phyloP scores from a whole-genome alignment of 192 early-diverging fungal species.

The Podila horticola region DNA sequence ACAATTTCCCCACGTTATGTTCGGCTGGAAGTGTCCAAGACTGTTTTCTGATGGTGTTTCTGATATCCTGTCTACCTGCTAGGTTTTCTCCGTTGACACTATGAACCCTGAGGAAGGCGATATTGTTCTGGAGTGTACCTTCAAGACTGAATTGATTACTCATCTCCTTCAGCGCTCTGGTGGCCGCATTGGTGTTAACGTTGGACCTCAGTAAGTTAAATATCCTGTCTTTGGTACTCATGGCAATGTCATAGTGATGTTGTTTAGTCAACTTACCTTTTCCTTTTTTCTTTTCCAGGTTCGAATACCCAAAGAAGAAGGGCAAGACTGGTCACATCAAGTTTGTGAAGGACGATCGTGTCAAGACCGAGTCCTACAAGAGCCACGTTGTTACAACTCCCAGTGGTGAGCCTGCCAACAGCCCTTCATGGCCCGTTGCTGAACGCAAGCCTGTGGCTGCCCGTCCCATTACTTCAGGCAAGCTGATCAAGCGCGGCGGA shows the following conservation, averaged over 20 bases:
- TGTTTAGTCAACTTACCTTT: not conserved
- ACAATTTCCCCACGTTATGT: not conserved
- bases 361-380: slow-evolving; percentile 69
- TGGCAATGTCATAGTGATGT: no score
- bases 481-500: slow-evolving; percentile 37
- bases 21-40: no score
- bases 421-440: slow-evolving; percentile 56
- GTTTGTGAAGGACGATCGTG: slow-evolving; percentile 75
- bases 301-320: slow-evolving; percentile 79
- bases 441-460: slow-evolving; percentile 26
- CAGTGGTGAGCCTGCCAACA: slow-evolving; percentile 71
- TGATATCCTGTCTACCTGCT: not conserved
- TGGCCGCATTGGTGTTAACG: slow-evolving; percentile 66
- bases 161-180: slow-evolving; percentile 68
- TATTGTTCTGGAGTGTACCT: slow-evolving; percentile 67
- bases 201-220: slow-evolving; percentile 54
- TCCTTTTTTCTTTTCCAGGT: slow-evolving; percentile 18
- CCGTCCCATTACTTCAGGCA: slow-evolving; percentile 51
- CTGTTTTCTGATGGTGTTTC: not conserved
- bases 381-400: slow-evolving; percentile 72
- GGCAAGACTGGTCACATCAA: slow-evolving; percentile 77
- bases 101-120: slow-evolving; percentile 65
- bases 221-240: not conserved
- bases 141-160: slow-evolving; percentile 80
- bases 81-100: slow-evolving; percentile 40